Evolutionary conservation across 208 protist genomes (phyloP).

Genomic region (Crithidia mellificae): DNA sequence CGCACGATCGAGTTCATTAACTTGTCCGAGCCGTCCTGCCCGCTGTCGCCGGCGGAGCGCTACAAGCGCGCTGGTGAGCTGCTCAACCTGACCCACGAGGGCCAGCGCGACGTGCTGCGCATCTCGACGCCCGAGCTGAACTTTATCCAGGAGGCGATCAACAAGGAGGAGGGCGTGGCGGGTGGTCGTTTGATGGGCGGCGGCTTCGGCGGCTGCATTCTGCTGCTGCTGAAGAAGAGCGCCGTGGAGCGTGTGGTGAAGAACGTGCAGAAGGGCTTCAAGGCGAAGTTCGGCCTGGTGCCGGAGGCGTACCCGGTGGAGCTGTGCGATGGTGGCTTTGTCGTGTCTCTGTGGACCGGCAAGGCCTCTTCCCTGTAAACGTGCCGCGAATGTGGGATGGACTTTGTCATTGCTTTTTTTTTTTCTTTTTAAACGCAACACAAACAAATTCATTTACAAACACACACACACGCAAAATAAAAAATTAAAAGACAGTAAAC

Average conservation of each 20-base stretch:
- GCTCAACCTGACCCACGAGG: conserved; percentile 59
- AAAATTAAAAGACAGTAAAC: no score
- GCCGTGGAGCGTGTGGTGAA: conserved; percentile 50
- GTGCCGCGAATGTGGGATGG: no score
- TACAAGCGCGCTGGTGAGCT: conserved; percentile 58
- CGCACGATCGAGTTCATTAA: conserved; percentile 60
- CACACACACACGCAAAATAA: no score
- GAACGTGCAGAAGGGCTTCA: conserved; percentile 48
- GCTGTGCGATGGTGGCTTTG: conserved; percentile 56
- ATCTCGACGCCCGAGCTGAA: conserved; percentile 80
- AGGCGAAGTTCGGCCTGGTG: conserved; percentile 50
- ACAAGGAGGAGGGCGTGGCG: conserved; percentile 56
- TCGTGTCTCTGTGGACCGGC: conserved; percentile 42
- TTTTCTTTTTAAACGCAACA: no score
- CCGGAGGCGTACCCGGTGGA: conserved; percentile 58
- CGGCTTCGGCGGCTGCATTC: conserved; percentile 84
- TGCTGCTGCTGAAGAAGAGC: conserved; percentile 50
- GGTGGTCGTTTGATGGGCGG: conserved; percentile 82
- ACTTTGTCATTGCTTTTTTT: no score
- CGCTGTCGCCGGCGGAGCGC: conserved; percentile 39
- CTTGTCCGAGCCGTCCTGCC: conserved; percentile 47
- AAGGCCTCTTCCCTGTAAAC: conserved; percentile 27
- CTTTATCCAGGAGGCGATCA: conserved; percentile 62
- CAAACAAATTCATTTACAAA: no score
- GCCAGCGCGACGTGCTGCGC: conserved; percentile 60